Percentiles rank a stretch among this genome's conserved stretches.
These are phyloP conservation scores for Syzygium aromaticum DNA, from an alignment of 345 rosid genomes.

Conservation along the genomic window DNA sequence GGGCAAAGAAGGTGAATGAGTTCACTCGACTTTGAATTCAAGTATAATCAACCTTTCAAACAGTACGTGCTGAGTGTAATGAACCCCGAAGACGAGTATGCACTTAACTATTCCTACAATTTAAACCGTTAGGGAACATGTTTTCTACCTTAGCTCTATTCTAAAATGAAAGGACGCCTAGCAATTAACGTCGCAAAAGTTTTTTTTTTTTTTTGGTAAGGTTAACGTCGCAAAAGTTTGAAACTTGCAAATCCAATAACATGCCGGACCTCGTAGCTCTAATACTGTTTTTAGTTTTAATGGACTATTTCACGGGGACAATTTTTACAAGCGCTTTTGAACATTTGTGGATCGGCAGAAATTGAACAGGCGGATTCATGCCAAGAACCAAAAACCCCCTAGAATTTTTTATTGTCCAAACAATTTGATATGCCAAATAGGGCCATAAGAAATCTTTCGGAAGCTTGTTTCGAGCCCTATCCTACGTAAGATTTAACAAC, in stretches of 20 bases:
- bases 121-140: background rate
- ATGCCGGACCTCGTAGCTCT: background rate
- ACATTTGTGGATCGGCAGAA: background rate
- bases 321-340: background rate
- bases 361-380: background rate
- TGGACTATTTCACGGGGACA: background rate
- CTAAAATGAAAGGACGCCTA: background rate
- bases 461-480: background rate
- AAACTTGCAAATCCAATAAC: background rate
- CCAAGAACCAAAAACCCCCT: background rate
- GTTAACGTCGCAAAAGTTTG: background rate
- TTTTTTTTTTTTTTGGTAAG: too few relatives aligned
- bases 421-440: background rate
- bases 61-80: background rate
- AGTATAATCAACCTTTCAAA: background rate
- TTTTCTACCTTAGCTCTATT: background rate
- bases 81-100: background rate
- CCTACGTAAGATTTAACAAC: background rate
- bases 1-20: background rate
- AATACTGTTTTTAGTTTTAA: background rate
- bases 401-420: background rate
- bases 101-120: background rate
- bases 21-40: background rate
- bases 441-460: background rate
- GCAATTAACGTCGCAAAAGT: background rate